These are phyloP conservation scores for Cryptococcus neoformans DNA, from an alignment of 1,284 basidiomycete genomes.

Conservation along the genomic window DNA sequence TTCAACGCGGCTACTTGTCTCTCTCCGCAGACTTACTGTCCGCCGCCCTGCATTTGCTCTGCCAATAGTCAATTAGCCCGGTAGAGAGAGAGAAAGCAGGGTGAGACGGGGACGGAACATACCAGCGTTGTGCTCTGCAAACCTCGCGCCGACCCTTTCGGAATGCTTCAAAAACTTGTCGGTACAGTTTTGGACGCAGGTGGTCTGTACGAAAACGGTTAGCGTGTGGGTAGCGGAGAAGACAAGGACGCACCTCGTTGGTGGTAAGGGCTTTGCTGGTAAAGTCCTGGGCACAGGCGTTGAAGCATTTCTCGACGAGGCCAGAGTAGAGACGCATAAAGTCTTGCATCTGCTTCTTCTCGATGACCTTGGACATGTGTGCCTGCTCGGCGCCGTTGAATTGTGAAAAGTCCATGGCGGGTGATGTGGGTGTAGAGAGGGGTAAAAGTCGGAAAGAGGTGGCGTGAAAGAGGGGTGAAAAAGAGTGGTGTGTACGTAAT, in stretches of 20 bases:
- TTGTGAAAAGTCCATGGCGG: constrained; percentile 75
- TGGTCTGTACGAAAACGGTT: constrained; percentile 44
- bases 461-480: neutral
- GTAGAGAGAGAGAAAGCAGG: neutral
- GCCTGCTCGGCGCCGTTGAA: constrained; percentile 83
- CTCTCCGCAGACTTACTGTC: no score
- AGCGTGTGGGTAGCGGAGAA: neutral
- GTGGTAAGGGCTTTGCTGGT: constrained; percentile 88
- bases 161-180: constrained; percentile 99
- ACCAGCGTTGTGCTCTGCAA: constrained; percentile 88
- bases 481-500: neutral
- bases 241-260: constrained; percentile 75
- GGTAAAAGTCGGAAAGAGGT: neutral
- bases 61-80: neutral
- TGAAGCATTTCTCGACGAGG: constrained; percentile 95
- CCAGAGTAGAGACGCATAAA: constrained; percentile 95
- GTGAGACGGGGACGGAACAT: constrained; percentile 41
- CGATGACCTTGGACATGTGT: constrained; percentile 81
- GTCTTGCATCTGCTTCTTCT: constrained; percentile 99
- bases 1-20: no score
- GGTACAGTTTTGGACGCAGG: constrained; percentile 60
- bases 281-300: constrained; percentile 91
- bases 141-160: constrained; percentile 87
- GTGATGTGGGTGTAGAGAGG: neutral
- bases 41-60: neutral